These are phyloP conservation scores for Rhizophlyctis rosea DNA, from an alignment of 192 early-diverging fungal genomes.

Conservation along the genomic window DNA sequence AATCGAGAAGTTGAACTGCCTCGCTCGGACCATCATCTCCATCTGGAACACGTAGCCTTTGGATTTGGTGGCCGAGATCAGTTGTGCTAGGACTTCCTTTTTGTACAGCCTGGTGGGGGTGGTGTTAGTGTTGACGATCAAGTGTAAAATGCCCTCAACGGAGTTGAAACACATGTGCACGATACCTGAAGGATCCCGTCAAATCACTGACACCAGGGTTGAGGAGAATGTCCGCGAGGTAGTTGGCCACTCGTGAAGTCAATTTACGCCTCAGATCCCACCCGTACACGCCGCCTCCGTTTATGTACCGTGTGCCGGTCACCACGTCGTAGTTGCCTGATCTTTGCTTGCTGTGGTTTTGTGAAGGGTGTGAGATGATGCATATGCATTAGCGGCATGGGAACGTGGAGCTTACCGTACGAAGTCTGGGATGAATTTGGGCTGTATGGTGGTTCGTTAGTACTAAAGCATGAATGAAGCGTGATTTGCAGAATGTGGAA, in stretches of 20 bases:
- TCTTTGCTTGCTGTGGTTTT: constrained; percentile 62
- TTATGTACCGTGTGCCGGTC: constrained; percentile 86
- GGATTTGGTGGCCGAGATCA: constrained; percentile 86
- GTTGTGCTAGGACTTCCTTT: constrained; percentile 77
- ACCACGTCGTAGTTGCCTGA: constrained; percentile 85
- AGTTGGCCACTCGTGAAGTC: constrained; percentile 97
- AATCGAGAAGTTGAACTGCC: constrained; percentile 82
- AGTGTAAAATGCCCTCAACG: background rate
- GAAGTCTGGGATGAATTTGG: constrained; percentile 95
- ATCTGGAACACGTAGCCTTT: constrained; percentile 99
- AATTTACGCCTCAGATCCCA: constrained; percentile 97
- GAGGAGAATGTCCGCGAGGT: constrained; percentile 81
- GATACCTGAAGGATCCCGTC: constrained; percentile 87
- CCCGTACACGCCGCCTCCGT: constrained; percentile 92
- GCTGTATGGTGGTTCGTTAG: constrained; percentile 53
- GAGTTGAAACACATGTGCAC: background rate
- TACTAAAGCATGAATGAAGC: too few relatives aligned
- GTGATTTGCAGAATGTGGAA: too few relatives aligned
- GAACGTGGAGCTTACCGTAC: constrained; percentile 57
- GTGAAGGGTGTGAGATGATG: background rate
- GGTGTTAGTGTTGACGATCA: background rate
- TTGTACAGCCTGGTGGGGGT: constrained; percentile 72
- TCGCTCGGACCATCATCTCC: constrained; percentile 99
- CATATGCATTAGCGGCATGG: too few relatives aligned
- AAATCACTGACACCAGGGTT: constrained; percentile 90